Conservation (phyloP, 140 eudicot genomes). For the Bidens hawaiensis region DNA sequence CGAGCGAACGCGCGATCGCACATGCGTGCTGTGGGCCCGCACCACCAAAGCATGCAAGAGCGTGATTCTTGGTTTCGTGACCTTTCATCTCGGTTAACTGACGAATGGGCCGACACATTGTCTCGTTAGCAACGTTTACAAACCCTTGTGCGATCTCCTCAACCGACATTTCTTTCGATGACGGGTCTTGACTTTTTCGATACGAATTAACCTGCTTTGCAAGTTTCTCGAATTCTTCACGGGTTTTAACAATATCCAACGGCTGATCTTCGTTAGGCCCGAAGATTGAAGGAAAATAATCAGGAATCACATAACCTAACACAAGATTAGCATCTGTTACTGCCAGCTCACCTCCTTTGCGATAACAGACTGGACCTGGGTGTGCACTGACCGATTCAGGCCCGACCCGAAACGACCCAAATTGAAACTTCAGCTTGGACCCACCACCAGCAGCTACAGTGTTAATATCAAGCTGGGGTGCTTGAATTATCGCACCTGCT, state of each 20-base stretch:
- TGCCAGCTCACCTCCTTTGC: slow-evolving; percentile 94
- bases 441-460: slow-evolving; percentile 99
- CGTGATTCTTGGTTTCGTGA: slow-evolving; percentile 89
- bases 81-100: slow-evolving; percentile 99
- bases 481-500: slow-evolving; percentile 96
- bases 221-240: slow-evolving; percentile 73
- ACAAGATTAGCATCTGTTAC: slow-evolving; percentile 96
- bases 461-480: slow-evolving; percentile 96
- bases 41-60: slow-evolving; percentile 98
- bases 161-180: slow-evolving; percentile 72
- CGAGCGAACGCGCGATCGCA: slow-evolving; percentile 93
- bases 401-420: slow-evolving; percentile 92
- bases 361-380: slow-evolving; percentile 96
- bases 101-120: slow-evolving; percentile 99
- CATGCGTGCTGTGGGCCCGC: slow-evolving; percentile 99
- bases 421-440: slow-evolving; percentile 86
- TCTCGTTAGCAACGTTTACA: slow-evolving; percentile 92
- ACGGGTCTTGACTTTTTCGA: slow-evolving; percentile 73
- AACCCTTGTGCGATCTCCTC: slow-evolving; percentile 95
- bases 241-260: slow-evolving; percentile 57
- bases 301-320: slow-evolving; percentile 86
- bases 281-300: slow-evolving; percentile 86
- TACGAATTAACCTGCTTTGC: slow-evolving; percentile 68
- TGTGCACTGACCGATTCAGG: slow-evolving; percentile 99
- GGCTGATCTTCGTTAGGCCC: slow-evolving; percentile 95